Conservation (phyloP, 1,284 basidiomycete species). For the Porodaedalea pini region DNA sequence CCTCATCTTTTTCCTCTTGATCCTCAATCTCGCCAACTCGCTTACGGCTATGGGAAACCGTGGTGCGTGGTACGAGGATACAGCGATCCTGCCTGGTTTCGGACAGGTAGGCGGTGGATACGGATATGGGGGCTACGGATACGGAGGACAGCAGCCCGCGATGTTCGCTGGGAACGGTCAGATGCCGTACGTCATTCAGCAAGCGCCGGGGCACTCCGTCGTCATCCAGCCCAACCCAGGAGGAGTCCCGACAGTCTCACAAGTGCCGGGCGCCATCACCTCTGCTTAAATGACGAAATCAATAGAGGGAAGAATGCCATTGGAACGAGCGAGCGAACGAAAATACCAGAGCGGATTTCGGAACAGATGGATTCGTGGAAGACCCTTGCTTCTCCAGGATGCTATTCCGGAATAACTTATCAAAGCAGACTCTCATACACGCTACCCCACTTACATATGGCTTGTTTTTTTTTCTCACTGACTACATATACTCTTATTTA, state of each 20-base stretch:
- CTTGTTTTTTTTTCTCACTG: too few relatives aligned
- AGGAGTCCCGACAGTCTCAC: constrained; percentile 55
- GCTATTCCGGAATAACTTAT: too few relatives aligned
- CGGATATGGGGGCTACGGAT: constrained; percentile 7
- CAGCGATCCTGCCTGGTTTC: constrained; percentile 51
- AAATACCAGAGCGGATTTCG: too few relatives aligned
- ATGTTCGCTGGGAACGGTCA: constrained; percentile 20
- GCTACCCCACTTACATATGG: too few relatives aligned
- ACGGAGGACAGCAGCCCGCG: constrained; percentile 25
- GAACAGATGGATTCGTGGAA: too few relatives aligned
- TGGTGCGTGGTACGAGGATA: constrained; percentile 48
- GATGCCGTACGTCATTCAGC: constrained; percentile 36
- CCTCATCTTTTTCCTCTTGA: constrained; percentile 40
- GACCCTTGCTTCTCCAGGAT: too few relatives aligned
- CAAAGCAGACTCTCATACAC: too few relatives aligned
- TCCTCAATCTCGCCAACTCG: constrained; percentile 41
- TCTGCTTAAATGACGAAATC: constrained; percentile 21
- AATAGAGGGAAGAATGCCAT: background rate
- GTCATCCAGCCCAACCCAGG: constrained; percentile 67
- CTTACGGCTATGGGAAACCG: constrained; percentile 42
- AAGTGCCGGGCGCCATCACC: constrained; percentile 48
- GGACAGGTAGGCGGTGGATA: constrained; percentile 33
- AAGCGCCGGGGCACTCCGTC: constrained; percentile 60
- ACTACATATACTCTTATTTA: background rate
- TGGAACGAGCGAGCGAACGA: too few relatives aligned